phyloP scores from a whole-genome alignment of 805 yeast species.

The Teunomyces barrocoloradensis region DNA sequence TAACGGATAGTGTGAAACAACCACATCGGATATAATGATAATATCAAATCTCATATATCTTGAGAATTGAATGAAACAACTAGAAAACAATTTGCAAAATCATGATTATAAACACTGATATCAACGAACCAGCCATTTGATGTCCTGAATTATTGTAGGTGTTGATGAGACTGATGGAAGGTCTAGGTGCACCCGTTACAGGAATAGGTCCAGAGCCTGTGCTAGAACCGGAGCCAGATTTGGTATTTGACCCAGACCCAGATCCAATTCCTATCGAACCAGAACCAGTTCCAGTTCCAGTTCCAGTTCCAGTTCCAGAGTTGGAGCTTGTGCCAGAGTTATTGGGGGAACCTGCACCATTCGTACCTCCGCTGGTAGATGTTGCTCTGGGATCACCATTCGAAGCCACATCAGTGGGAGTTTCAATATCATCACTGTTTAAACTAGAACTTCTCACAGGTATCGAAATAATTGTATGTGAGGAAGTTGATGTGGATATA shows the following conservation, averaged over 20 bases:
- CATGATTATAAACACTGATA: not conserved
- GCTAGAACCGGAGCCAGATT: not conserved
- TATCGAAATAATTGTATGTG: not conserved
- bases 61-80: not conserved
- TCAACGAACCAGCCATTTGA: not conserved
- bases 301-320: not conserved
- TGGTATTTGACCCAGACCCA: not conserved
- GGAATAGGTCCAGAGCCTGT: not conserved
- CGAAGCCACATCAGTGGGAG: too few relatives aligned
- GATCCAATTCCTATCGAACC: slow-evolving; percentile 3
- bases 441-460: not conserved
- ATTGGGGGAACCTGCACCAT: not conserved
- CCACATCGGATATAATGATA: too few relatives aligned
- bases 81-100: not conserved
- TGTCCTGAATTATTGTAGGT: not conserved
- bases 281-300: not conserved
- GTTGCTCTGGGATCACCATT: not conserved
- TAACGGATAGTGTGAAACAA: not conserved
- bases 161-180: not conserved
- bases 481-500: too few relatives aligned
- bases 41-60: not conserved
- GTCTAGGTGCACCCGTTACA: not conserved
- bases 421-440: not conserved
- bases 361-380: not conserved
- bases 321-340: not conserved